Evolutionary conservation across 495 filamentous ascomycete genomes (phyloP).

Genomic region (Poronia punctata): DNA sequence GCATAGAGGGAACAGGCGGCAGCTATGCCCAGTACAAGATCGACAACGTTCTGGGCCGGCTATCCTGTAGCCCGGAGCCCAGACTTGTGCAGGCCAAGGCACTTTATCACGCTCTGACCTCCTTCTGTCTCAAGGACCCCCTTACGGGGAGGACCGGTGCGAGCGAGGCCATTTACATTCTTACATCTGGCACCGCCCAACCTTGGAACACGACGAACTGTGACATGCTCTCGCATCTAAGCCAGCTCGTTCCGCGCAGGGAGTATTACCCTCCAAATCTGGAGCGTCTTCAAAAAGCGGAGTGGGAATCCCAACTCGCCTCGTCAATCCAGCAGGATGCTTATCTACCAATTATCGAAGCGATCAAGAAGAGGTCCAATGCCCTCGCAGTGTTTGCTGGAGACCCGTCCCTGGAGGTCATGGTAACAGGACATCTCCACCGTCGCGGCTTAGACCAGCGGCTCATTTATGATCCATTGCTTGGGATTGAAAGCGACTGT

Average conservation of each 20-base stretch:
- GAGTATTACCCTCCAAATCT: slow-evolving; percentile 50
- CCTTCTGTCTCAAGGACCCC: slow-evolving; percentile 49
- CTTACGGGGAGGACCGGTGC: slow-evolving; percentile 54
- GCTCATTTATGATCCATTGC: slow-evolving; percentile 32
- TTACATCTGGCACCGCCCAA: slow-evolving; percentile 42
- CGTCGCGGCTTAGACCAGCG: slow-evolving; percentile 31
- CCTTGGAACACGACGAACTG: slow-evolving; percentile 32
- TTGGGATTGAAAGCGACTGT: slow-evolving; percentile 5
- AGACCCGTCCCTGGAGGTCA: not conserved
- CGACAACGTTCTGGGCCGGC: slow-evolving; percentile 39
- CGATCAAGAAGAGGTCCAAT: slow-evolving; percentile 35
- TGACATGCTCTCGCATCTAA: slow-evolving; percentile 25
- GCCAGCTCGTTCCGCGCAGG: slow-evolving; percentile 41
- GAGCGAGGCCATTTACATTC: slow-evolving; percentile 48
- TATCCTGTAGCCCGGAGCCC: slow-evolving; percentile 41
- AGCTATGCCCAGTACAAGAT: slow-evolving; percentile 40
- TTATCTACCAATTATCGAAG: slow-evolving; percentile 31
- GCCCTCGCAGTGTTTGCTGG: slow-evolving; percentile 25
- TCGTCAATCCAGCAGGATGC: slow-evolving; percentile 49
- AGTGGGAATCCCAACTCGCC: slow-evolving; percentile 40
- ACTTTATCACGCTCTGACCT: slow-evolving; percentile 54
- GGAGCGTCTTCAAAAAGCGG: slow-evolving; percentile 42
- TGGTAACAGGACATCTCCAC: slow-evolving; percentile 20
- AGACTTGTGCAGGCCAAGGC: slow-evolving; percentile 43
- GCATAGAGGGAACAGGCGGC: slow-evolving; percentile 7